Base-by-base conservation (phyloP, 306 rosid genomes). In the Sphenostylis stenocarpa region DNA sequence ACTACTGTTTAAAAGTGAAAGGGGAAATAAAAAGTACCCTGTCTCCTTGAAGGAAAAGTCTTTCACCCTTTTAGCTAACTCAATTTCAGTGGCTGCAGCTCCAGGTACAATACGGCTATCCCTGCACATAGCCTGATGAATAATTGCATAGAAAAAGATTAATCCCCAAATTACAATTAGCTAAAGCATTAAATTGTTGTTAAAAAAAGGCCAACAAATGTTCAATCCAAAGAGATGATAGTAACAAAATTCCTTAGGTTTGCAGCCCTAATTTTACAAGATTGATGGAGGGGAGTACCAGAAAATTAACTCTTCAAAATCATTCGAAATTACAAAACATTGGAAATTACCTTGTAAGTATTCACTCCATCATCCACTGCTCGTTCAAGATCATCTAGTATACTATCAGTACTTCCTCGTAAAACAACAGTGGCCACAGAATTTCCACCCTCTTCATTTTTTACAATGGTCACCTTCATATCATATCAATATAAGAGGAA, bases 321-420 rank as follows among this genome's bases (percentile, higher is more conserved):
- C 68, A 62, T 62, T 36, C 20, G 29, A 85, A 52, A 47, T 49
- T 20, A 57, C 67, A 28, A 34, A 55, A 45, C 15, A 72, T 52
- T 16, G 7, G 29, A 72, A 82, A 80, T 75, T 80, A 95, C 98
- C 92, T 89, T 94, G 84, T 87, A 91, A 26, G 98, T 91, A 77
- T 90, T 89, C 43, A 94, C 96, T 51, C 98, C 98, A 83, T 91
- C 98, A 83, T 92, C 96, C 76, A 94, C 93, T 62, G 98, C 97
- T 80, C 93, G 87, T 88, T 94, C 97, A 64, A 91, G 96, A 81
- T 91, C 98, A 81, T 94, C 97, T 51, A 90, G 70, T 67, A 90
- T 91, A 76, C 98, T 91, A 76, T 94, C 94, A 6, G 97, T 91
- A 76, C 97, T 90, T 73, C 96, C 97, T 51, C 93, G 88, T 65